Evolutionary conservation across 495 filamentous ascomycete species (phyloP).

Genomic region (Mytilinidion resinicola): DNA sequence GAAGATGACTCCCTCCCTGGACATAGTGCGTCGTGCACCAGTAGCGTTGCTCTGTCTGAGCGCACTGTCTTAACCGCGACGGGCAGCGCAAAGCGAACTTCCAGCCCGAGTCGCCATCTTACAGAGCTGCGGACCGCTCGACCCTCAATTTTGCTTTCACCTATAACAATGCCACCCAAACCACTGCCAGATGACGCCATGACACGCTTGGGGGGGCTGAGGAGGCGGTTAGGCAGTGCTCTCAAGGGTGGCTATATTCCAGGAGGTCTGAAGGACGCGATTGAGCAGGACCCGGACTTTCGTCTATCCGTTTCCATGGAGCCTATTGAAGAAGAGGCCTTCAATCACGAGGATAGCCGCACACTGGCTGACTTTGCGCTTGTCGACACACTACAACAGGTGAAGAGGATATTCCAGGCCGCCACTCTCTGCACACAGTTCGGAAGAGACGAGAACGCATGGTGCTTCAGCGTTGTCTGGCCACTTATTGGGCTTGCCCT

Average conservation of each 20-base stretch:
- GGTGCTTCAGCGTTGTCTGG: constrained; percentile 12
- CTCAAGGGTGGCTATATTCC: constrained; percentile 1
- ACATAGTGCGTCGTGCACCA: constrained; percentile 1
- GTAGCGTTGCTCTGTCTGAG: constrained; percentile 5
- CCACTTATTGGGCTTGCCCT: constrained; percentile 14
- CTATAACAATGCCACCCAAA: constrained; percentile 11
- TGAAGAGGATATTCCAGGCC: constrained; percentile 10
- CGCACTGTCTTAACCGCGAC: constrained; percentile 8
- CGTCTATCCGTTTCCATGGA: background rate
- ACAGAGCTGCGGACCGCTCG: constrained; percentile 10
- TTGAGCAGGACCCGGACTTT: constrained; percentile 1
- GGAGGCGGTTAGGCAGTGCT: background rate
- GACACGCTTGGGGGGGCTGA: background rate
- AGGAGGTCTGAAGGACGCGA: background rate
- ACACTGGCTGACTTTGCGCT: constrained; percentile 7
- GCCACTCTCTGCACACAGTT: constrained; percentile 4
- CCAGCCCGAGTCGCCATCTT: constrained; percentile 9
- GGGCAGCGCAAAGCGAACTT: constrained; percentile 4
- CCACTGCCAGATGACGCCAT: background rate
- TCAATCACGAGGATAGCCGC: background rate
- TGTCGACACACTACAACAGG: background rate
- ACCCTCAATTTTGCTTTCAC: constrained; percentile 6
- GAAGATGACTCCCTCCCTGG: constrained; percentile 1
- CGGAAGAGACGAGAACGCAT: constrained; percentile 12
- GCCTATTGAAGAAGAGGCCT: constrained; percentile 1